Base-by-base conservation (phyloP, 164 flowering plant genomes). In the Pachysandra terminalis region DNA sequence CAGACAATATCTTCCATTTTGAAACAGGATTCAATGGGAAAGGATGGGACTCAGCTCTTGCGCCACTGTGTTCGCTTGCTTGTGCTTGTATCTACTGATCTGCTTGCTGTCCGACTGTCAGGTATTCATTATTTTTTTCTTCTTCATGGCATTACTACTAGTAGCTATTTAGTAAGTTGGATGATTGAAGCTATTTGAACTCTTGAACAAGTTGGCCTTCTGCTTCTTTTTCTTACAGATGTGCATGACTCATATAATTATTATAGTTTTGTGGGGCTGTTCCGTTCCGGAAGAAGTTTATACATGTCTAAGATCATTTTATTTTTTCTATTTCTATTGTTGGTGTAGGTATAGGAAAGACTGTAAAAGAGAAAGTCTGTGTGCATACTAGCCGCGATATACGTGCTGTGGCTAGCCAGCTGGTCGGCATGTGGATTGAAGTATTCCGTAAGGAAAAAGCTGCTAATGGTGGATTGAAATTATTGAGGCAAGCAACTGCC, bases 361-460 rank as follows among this genome's bases (percentile, higher is more conserved):
- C 99, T 24, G 88, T 96, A 19, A 96, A 85, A 76, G 98, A 96
- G 75, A 96, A 90, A 73, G 99, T 96, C 37, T 90, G 98, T 79
- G 91, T 91, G 10, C 99, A 96, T 74, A 96, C 98, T 27, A 96
- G 99, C 79, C 98, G 99, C 81, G 99, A 96, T 75, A 96, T 96
- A 67, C 96, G 99, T 55, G 93, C 97, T 60, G 87, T 92, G 52
- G 99, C 99, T 66, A 90, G 98, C 77, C 99, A 96, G 77, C 79
- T 96, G 73, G 98, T 92, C 64, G 86, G 72, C 59, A 82, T 96
- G 77, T 96, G 99, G 99, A 81, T 96, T 71, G 93, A 90, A 79
- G 85, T 96, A 63, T 96, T 92, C 71, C 94, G 99, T 37, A 92
- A 85, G 85, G 93, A 90, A 79, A 96, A 96, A 75, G 90, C 96